Evolutionary conservation across 441 rosid genomes (phyloP).

Genomic region (Mallotus japonicus): DNA sequence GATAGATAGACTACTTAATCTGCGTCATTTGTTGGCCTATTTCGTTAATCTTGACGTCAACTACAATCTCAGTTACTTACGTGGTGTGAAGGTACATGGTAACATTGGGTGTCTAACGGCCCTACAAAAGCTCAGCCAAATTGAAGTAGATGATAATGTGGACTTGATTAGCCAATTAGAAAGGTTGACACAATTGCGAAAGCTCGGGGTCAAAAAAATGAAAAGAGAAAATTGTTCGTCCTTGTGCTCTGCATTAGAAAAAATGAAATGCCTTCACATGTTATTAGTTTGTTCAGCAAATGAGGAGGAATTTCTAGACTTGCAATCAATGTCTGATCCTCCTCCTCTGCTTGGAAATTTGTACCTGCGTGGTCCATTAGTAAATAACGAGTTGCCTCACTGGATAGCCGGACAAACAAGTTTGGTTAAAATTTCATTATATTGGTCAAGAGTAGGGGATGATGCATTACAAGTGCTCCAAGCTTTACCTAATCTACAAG

Average conservation of each 20-base stretch:
- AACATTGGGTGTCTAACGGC: not conserved
- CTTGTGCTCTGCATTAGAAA: slow-evolving; percentile 3
- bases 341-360: not conserved
- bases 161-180: not conserved
- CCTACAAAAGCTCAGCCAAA: not conserved
- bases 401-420: not conserved
- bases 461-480: not conserved
- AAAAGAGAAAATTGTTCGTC: not conserved
- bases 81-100: not conserved
- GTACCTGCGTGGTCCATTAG: not conserved
- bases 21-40: not conserved
- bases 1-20: not conserved
- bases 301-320: not conserved
- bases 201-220: not conserved
- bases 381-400: not conserved
- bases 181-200: too few species aligned
- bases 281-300: not conserved
- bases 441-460: not conserved
- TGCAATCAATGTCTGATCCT: not conserved
- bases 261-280: not conserved
- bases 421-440: not conserved
- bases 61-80: not conserved
- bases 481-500: slow-evolving; percentile 6
- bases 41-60: not conserved
- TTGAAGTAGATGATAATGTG: not conserved